phyloP scores from a whole-genome alignment of 2,329 filamentous ascomycete species.

The Phaeomoniella chlamydospora region DNA sequence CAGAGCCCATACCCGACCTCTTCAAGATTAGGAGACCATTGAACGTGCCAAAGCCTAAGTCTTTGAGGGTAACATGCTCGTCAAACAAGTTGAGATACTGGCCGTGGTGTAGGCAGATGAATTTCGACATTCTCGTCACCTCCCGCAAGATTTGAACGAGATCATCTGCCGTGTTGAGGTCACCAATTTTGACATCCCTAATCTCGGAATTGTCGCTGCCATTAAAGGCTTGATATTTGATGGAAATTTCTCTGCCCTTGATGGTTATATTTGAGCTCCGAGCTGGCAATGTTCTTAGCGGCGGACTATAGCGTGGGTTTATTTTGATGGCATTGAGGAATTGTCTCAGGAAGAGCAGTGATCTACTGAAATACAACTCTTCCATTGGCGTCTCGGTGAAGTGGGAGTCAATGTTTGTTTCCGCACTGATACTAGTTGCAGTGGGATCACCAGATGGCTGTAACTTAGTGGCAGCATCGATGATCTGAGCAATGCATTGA shows the following conservation, averaged over 20 bases:
- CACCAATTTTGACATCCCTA: conserved; percentile 49
- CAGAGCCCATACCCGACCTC: neutral
- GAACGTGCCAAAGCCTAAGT: conserved; percentile 9
- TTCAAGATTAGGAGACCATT: neutral
- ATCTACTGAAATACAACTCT: conserved; percentile 52
- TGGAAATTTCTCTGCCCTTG: conserved; percentile 48
- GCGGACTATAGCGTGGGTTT: conserved; percentile 43
- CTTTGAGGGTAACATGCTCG: conserved; percentile 8
- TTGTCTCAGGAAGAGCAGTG: conserved; percentile 51
- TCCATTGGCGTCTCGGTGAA: conserved; percentile 37
- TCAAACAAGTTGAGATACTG: conserved; percentile 6
- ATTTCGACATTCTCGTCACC: neutral
- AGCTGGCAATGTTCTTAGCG: conserved; percentile 21
- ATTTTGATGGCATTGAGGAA: conserved; percentile 43
- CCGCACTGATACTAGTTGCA: conserved; percentile 32
- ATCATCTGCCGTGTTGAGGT: conserved; percentile 55
- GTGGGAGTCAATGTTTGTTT: conserved; percentile 36
- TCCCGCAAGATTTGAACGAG: conserved; percentile 46
- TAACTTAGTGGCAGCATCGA: conserved; percentile 44
- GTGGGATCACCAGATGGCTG: conserved; percentile 32
- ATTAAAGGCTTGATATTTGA: conserved; percentile 64
- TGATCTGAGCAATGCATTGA: conserved; percentile 58
- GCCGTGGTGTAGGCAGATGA: conserved; percentile 4
- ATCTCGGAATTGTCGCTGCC: conserved; percentile 45
- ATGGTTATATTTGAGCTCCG: neutral